Percentiles rank a stretch among this genome's conserved stretches.
phyloP scores from a whole-genome alignment of 305 asterid genomes.

The Solanum aculeatissimum region DNA sequence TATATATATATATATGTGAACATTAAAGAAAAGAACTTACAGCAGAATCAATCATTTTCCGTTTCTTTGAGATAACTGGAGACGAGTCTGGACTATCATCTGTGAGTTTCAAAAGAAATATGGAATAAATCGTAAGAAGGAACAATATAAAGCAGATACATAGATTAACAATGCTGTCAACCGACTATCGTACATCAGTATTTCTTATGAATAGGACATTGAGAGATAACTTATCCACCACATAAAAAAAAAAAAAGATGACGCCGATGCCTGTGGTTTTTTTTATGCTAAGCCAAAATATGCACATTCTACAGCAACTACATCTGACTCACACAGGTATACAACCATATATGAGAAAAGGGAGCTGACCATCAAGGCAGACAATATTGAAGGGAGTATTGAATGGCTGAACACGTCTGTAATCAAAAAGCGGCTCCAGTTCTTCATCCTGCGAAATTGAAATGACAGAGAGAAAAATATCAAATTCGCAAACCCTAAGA shows the following conservation, averaged over 20 bases:
- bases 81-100: slow-evolving; percentile 55
- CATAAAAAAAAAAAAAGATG: not conserved
- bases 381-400: slow-evolving; percentile 26
- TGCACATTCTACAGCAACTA: not conserved
- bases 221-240: not conserved
- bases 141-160: not conserved
- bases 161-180: not conserved
- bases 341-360: not conserved
- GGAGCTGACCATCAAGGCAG: slow-evolving; percentile 43
- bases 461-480: not conserved
- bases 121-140: not conserved
- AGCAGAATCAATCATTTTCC: slow-evolving; percentile 24
- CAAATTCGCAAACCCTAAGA: not conserved
- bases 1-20: not conserved
- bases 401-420: slow-evolving; percentile 66
- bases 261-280: too few relatives aligned
- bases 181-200: not conserved
- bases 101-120: slow-evolving; percentile 8
- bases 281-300: not conserved
- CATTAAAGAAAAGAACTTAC: slow-evolving; percentile 16
- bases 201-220: not conserved
- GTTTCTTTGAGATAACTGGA: slow-evolving; percentile 34
- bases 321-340: not conserved
- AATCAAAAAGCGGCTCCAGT: slow-evolving; percentile 89
- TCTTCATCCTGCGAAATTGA: slow-evolving; percentile 50